Evolutionary conservation across 2,329 filamentous ascomycete genomes (phyloP), one percentile per base, ranked within the genome.

Genomic region (Mariannaea sp.): DNA sequence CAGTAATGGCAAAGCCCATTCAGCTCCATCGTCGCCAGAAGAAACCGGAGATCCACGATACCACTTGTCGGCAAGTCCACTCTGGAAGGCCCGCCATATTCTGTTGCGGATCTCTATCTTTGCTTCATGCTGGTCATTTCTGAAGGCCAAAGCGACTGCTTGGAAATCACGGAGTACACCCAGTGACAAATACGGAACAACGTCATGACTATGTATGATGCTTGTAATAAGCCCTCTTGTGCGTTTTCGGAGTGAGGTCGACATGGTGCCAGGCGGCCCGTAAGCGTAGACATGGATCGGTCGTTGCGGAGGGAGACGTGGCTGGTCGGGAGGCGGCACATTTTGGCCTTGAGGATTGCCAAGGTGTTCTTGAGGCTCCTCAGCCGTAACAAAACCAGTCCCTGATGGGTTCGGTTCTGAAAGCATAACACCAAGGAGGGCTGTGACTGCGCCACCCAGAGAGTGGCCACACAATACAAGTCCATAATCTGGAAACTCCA

Each of bases 231-330:
- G 78, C 1, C 87, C 88, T 12, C 86, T 80, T 0, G 89, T 92
- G 9, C 86, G 85, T 53, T 82, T 81, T 35, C 88, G 83, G 7
- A 92, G 78, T 2, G 85, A 82, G 0, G 86, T 78, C 0, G 87
- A 89, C 80, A 92, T 84, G 12, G 86, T 87, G 0, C 87, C 83
- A 0, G 88, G 88, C 2, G 88, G 85, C 0, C 89, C 89, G 67
- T 91, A 92, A 6, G 89, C 86, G 67, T 90, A 92, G 10, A 91
- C 89, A 62, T 92, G 89, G 16, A 92, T 87, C 3, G 87, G 85
- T 1, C 89, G 81, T 13, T 85, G 84, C 0, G 85, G 63, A 0
- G 89, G 89, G 0, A 92, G 77, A 14, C 76, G 79, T 26, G 84
- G 70, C 14, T 74, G 71, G 12, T 66, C 59, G 24, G 64, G 55